A percentile compares a stretch with the other conserved stretches of the same genome.
Conservation (phyloP, 352 stramenopile species). For the Phytopythium mirpurense region DNA sequence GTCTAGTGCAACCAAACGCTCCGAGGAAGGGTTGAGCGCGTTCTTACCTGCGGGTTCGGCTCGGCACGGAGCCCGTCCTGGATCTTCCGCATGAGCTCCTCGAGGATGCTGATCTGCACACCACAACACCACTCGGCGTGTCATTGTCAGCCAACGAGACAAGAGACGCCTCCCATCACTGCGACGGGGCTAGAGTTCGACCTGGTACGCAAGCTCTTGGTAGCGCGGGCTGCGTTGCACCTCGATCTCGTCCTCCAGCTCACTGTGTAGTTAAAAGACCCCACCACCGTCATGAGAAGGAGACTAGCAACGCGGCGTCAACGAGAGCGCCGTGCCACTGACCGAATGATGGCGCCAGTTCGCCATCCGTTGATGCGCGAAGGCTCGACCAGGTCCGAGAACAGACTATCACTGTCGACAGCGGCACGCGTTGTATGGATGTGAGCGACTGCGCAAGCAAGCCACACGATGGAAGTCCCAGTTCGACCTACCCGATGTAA, state of each 20-base stretch:
- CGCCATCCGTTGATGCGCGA: slow-evolving; percentile 92
- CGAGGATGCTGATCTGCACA: slow-evolving; percentile 44
- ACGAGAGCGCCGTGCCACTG: background rate
- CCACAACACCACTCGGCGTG: background rate
- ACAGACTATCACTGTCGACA: slow-evolving; percentile 81
- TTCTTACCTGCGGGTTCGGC: slow-evolving; percentile 20
- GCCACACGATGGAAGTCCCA: background rate
- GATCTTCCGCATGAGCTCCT: slow-evolving; percentile 61
- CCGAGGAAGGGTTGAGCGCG: background rate
- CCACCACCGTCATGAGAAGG: background rate
- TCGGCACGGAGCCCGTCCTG: slow-evolving; percentile 52
- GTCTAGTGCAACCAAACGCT: background rate
- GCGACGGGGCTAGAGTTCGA: background rate
- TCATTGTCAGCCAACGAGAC: no score
- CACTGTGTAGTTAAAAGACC: slow-evolving; percentile 27
- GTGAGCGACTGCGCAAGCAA: background rate
- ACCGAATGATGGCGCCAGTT: slow-evolving; percentile 91
- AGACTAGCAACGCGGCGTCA: no score
- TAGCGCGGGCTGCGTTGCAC: slow-evolving; percentile 56
- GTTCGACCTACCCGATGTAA: slow-evolving; percentile 85
- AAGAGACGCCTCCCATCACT: no score
- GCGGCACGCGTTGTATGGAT: background rate
- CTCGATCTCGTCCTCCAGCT: slow-evolving; percentile 84
- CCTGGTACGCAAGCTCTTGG: slow-evolving; percentile 57
- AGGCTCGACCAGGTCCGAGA: slow-evolving; percentile 92